phyloP scores from a whole-genome alignment of 495 filamentous ascomycete genomes.

The Talaromyces adpressus region DNA sequence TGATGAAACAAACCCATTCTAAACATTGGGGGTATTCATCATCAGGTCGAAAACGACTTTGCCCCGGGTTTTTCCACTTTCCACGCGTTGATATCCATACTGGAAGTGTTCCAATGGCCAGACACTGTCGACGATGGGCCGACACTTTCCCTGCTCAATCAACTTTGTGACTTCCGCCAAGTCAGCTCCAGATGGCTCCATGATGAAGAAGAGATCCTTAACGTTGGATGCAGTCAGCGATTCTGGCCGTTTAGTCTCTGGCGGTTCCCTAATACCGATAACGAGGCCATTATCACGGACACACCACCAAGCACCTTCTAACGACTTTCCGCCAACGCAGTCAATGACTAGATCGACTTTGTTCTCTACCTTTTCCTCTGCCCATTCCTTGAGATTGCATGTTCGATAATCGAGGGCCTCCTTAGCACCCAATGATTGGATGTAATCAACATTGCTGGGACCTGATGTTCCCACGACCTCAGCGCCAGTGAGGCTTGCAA shows the following conservation, averaged over 20 bases:
- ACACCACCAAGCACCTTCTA: constrained; percentile 39
- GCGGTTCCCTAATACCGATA: constrained; percentile 45
- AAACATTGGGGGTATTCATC: neutral
- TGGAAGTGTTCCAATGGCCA: constrained; percentile 39
- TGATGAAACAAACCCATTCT: neutral
- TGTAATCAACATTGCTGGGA: constrained; percentile 32
- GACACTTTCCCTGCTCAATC: constrained; percentile 33
- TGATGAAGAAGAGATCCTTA: constrained; percentile 38
- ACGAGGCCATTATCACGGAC: constrained; percentile 35
- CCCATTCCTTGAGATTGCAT: constrained; percentile 29
- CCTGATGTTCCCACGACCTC: constrained; percentile 36
- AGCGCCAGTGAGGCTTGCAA: constrained; percentile 38
- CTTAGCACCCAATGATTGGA: constrained; percentile 34
- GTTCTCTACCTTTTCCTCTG: constrained; percentile 9
- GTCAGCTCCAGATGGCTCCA: constrained; percentile 30
- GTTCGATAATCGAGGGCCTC: constrained; percentile 41
- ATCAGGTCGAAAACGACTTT: constrained; percentile 35
- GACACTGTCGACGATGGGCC: constrained; percentile 40
- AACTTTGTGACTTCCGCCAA: constrained; percentile 34
- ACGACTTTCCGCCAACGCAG: constrained; percentile 36
- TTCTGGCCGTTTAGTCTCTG: constrained; percentile 31
- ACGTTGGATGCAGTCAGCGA: constrained; percentile 19
- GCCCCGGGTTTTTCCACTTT: constrained; percentile 32
- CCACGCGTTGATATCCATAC: constrained; percentile 22
- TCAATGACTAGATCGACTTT: constrained; percentile 48